phyloP scores from a whole-genome alignment of 148 eudicot species.

The Gaultheria prostrata region DNA sequence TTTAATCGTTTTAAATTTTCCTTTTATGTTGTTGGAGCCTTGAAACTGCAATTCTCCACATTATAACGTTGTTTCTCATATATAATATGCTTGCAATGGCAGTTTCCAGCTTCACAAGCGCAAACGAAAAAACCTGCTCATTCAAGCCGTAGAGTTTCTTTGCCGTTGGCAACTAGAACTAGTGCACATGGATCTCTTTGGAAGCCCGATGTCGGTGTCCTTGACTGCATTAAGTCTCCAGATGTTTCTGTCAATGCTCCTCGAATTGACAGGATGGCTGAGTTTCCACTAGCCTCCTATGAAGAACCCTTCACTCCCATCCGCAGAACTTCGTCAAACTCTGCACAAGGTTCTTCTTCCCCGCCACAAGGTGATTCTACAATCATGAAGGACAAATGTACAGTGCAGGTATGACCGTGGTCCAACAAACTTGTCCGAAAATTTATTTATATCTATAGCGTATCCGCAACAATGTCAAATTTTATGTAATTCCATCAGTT shows the following conservation, averaged over 20 bases:
- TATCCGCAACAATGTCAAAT: neutral
- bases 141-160: constrained; percentile 69
- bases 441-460: neutral
- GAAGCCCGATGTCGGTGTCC: constrained; percentile 33
- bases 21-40: neutral
- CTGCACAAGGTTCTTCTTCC: constrained; percentile 60
- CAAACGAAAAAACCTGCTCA: constrained; percentile 52
- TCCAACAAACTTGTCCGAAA: neutral
- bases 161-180: constrained; percentile 46
- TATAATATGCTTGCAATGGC: constrained; percentile 24
- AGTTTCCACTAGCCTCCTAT: constrained; percentile 65
- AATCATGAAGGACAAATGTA: constrained; percentile 78
- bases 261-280: constrained; percentile 78
- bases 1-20: neutral
- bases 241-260: constrained; percentile 87
- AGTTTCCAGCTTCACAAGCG: constrained; percentile 51
- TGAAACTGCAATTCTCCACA: neutral
- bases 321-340: constrained; percentile 44
- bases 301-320: constrained; percentile 55
- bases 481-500: neutral
- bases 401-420: constrained; percentile 41
- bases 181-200: constrained; percentile 25
- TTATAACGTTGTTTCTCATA: neutral
- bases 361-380: constrained; percentile 57
- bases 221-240: constrained; percentile 59